Evolutionary conservation across 192 early-diverging fungal genomes (phyloP), one percentile per base, ranked within the genome.

Genomic region (Coemansia umbellata): DNA sequence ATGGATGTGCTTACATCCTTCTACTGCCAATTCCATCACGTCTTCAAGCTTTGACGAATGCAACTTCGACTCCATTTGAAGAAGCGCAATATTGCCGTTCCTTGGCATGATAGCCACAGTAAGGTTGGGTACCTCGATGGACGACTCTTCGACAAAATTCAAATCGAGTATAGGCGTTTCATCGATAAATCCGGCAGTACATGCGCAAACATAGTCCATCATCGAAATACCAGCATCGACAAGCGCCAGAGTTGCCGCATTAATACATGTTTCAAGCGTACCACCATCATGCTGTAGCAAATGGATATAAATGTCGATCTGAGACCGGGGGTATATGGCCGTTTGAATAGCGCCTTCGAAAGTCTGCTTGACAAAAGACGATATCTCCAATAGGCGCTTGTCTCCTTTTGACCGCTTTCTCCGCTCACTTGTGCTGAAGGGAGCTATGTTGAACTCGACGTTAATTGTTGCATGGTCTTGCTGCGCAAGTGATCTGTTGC

Each of bases 271-370:
- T 45, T 88, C 86, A 26, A 89, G 66, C 28, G 63, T 78, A 47
- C 92, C 94, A 32, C 96, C 96, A 55, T 99, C 96, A 51, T 87
- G 81, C 62, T 99, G 96, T 54, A 99, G 75, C 13, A 97, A 66
- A 60, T 99, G 94, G 22, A 97, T 59, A 57, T 88, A 91, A 32
- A 99, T 89, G 40, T 90, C 88, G 52, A 99, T 95, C 70, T 97
- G 90, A 18, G 92, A 92, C 18, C 91, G 81, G 30, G 92, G 85
- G 53, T 85, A 95, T 23, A 87, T 71, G 30, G 66, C 71, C 4
- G 81, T 80, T 15, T 86, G 71, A 49, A 98, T 81, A 10, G 91
- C 89, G 3, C 91, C 80, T 69, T 99, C 96, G 61, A 99, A 94
- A 2, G 91, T 93, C 60, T 93, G 89, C 62, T 85, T 85, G 37